Evolutionary conservation across 305 asterid species (phyloP).

Genomic region (Euphrasia arctica): DNA sequence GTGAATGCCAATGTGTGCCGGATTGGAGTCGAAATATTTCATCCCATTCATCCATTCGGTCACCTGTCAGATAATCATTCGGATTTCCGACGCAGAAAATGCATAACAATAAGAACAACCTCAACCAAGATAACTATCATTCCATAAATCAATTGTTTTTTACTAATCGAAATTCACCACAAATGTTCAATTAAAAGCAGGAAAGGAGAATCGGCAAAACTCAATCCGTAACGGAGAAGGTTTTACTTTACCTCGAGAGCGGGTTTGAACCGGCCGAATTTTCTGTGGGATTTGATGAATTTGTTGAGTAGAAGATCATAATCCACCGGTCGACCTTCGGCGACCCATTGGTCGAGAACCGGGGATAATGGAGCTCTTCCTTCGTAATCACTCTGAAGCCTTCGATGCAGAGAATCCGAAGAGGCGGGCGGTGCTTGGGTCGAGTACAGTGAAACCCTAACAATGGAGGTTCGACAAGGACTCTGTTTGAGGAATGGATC

Average conservation of each 20-base stretch:
- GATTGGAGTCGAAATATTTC: conserved; percentile 17
- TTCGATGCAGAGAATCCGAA: conserved; percentile 10
- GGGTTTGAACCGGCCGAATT: conserved; percentile 12
- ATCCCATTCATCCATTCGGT: conserved; percentile 35
- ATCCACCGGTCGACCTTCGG: conserved; percentile 19
- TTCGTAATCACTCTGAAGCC: conserved; percentile 11
- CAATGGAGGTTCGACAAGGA: conserved; percentile 12
- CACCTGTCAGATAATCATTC: conserved; percentile 23
- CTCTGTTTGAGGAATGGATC: conserved; percentile 3
- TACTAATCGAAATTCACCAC: no score
- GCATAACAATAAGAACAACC: no score
- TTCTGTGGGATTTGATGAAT: conserved; percentile 16
- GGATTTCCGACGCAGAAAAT: background rate
- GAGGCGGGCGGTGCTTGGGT: conserved; percentile 2
- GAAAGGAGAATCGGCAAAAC: no score
- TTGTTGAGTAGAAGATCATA: conserved; percentile 9
- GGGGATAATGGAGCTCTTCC: conserved; percentile 23
- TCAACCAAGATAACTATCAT: no score
- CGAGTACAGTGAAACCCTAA: conserved; percentile 20
- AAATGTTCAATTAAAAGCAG: no score
- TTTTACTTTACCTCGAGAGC: conserved; percentile 31
- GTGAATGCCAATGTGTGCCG: conserved; percentile 29
- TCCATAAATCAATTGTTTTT: no score
- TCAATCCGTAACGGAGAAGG: background rate
- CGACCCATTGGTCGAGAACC: conserved; percentile 27